Percentiles rank a stretch among this genome's conserved stretches.
phyloP scores from a whole-genome alignment of 2,329 filamentous ascomycete genomes.

The Orbilia quercus region DNA sequence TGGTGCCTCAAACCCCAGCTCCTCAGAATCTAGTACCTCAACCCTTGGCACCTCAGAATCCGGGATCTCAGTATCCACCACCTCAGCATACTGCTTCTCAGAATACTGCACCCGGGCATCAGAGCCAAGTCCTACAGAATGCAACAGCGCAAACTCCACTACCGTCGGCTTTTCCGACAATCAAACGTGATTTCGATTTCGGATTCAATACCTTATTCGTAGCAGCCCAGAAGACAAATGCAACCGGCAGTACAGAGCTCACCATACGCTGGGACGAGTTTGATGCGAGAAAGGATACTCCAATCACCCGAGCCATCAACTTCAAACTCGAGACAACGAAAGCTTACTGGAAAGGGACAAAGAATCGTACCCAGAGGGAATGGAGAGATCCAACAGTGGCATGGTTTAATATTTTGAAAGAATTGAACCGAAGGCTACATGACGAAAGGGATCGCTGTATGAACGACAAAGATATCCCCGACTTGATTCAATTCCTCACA shows the following conservation, averaged over 20 bases:
- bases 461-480: constrained; percentile 1
- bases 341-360: neutral
- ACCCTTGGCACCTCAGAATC: too few relatives aligned
- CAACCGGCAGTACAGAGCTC: neutral
- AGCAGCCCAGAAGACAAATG: neutral
- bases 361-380: neutral
- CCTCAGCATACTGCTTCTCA: neutral
- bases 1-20: too few relatives aligned
- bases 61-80: neutral
- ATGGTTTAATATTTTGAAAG: constrained; percentile 14
- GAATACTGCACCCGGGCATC: too few relatives aligned
- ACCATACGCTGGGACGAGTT: neutral
- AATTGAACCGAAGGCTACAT: constrained; percentile 8
- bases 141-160: neutral
- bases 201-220: constrained; percentile 12
- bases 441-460: neutral
- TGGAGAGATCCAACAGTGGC: neutral
- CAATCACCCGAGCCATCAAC: neutral
- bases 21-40: too few relatives aligned
- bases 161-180: neutral
- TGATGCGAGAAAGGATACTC: neutral
- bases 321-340: neutral
- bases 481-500: constrained; percentile 19
- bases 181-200: constrained; percentile 11
- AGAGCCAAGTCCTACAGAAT: neutral